Base-by-base conservation (phyloP, 2,329 filamentous ascomycete species). In the Cercospora berteroae region DNA sequence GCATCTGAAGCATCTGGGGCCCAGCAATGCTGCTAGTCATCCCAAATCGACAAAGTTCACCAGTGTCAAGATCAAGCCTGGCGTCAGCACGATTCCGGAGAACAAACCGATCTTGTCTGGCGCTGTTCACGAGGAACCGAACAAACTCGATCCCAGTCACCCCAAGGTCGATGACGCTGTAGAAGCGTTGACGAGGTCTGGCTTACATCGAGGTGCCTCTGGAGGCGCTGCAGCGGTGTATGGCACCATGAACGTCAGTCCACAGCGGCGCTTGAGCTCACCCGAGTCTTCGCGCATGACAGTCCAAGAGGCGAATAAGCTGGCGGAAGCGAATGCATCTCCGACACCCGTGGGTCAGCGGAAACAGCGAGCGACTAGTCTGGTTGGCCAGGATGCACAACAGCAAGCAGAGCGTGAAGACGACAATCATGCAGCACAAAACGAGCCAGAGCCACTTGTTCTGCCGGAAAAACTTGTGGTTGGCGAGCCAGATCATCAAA, bases 11-110 rank as follows among this genome's bases (percentile, higher is more conserved):
- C 86, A 89, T 73, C 81, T 90, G 2, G 88, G 88, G 4, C 88
- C 88, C 0, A 89, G 86, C 18, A 90, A 90, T 71, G 80, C 85
- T 16, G 88, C 88, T 20, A 87, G 82, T 69, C 81, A 84, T 50
- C 88, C 88, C 2, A 85, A 86, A 63, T 79, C 84, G 39, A 90
- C 88, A 6, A 85, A 87, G 39, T 89, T 87, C 76, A 83, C 83
- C 66, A 84, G 83, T 9, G 87, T 90, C 69, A 89, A 89, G 77
- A 89, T 90, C 77, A 90, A 90, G 76, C 87, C 86, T 13, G 86
- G 82, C 13, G 76, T 75, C 64, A 80, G 72, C 71, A 81, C 81
- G 31, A 80, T 80, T 61, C 76, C 81, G 6, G 83, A 83, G 68
- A 76, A 74, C 57, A 71, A 74, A 27, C 64, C 74, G 9, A 74